Percentiles rank a stretch among this genome's conserved stretches.
These are phyloP conservation scores for Decorospora gaudefroyi DNA, from an alignment of 2,329 filamentous ascomycete genomes.

Conservation along the genomic window DNA sequence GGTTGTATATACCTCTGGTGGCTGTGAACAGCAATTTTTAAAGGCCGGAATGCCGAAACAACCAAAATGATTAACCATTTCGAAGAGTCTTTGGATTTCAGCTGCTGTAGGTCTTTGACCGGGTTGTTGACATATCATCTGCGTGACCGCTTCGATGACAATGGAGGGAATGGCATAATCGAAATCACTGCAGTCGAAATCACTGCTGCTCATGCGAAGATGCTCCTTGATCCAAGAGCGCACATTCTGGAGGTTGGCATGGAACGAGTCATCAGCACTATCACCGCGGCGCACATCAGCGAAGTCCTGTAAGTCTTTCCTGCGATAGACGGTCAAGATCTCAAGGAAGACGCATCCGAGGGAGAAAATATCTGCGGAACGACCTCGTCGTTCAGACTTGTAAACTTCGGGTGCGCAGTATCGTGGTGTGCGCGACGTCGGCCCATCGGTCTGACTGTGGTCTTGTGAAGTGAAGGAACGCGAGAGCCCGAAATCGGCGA, in stretches of 20 bases:
- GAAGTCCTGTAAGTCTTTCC: constrained; percentile 6
- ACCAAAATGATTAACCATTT: too few species aligned
- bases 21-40: not conserved
- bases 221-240: not conserved
- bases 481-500: constrained; percentile 30
- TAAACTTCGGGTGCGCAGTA: constrained; percentile 29
- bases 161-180: too few species aligned
- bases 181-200: too few species aligned
- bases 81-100: not conserved
- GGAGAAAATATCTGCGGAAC: constrained; percentile 25
- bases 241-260: constrained; percentile 8
- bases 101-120: not conserved
- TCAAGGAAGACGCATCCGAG: constrained; percentile 27
- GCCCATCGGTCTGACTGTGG: constrained; percentile 25
- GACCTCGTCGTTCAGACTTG: constrained; percentile 11
- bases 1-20: too few species aligned
- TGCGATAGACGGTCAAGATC: constrained; percentile 13
- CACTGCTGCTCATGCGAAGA: too few species aligned
- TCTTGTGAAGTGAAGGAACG: constrained; percentile 17
- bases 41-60: too few species aligned
- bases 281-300: constrained; percentile 6
- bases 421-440: constrained; percentile 17
- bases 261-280: constrained; percentile 12
- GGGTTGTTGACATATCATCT: not conserved
- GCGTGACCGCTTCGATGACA: not conserved